Base-by-base conservation (phyloP, 202 grass and related monocot genomes). In the Saccharum hybrid region DNA sequence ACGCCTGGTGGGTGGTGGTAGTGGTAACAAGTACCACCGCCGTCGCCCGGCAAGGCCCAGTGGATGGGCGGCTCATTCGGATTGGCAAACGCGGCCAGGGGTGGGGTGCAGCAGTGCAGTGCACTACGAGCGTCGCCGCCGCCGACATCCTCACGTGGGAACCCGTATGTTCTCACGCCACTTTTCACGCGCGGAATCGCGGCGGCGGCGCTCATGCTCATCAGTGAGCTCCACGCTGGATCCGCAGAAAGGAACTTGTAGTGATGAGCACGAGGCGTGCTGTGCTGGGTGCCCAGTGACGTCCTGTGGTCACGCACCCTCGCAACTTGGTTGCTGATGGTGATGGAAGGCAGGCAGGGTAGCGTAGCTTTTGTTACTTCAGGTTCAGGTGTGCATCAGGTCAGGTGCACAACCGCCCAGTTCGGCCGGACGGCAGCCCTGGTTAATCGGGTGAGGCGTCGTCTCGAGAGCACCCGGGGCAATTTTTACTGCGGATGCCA, bases 231-330 rank as follows among this genome's bases (percentile, higher is more conserved):
- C 18, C 13, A 54, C 60, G 43, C 71, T 83, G 22, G 22, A 57
- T 5, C 14, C 10, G 60, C 14, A 18, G 42, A 28, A 72, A 51
- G 11, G 15, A 19, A 36, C 3, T 19, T 5, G 9, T 28, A n/a
- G 64, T 1, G 62, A 28, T 26, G 33, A 67, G 12, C 83, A 83
- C 70, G 70, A 36, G 71, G 45, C 26, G 15, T 52, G 45, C 71
- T 73, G 70, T 34, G 26, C 71, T 6, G 48, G 30, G 71, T 39
- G 34, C 33, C 48, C 15, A 16, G 36, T 81, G 78, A 60, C 37
- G 66, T 68, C 46, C 10, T 60, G 67, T 59, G 8, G 21, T 56
- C 45, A 40, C 45, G 16, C 62, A 31, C 11, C 3, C 42, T 28
- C 71, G 0, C 70, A 49, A 52, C 18, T n/a, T 28, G 28, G 28